Percentiles rank a stretch among this genome's conserved stretches.
Evolutionary conservation across 2,329 filamentous ascomycete species (phyloP).

Genomic region (Hyphodiscus sp.): DNA sequence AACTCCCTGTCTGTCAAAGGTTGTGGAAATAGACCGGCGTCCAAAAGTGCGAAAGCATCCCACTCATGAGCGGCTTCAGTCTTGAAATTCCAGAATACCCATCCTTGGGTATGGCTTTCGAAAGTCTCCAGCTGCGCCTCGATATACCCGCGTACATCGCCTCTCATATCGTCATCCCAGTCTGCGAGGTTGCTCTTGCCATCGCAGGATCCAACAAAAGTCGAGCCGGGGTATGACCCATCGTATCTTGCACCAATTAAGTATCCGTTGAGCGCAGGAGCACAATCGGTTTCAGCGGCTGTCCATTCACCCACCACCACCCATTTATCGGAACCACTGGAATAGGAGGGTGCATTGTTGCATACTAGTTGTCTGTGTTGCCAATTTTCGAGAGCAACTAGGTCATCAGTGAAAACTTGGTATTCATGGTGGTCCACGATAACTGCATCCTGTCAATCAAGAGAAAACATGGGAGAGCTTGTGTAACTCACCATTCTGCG

Average conservation of each 20-base stretch:
- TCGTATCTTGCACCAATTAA: slow-evolving; percentile 52
- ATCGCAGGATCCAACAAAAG: slow-evolving; percentile 47
- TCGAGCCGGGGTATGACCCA: slow-evolving; percentile 43
- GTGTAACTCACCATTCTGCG: slow-evolving; percentile 36
- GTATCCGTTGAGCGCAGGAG: slow-evolving; percentile 47
- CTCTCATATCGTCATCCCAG: slow-evolving; percentile 36
- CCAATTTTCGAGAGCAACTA: slow-evolving; percentile 42
- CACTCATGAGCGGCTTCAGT: slow-evolving; percentile 46
- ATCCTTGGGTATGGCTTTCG: slow-evolving; percentile 44
- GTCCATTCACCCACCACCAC: slow-evolving; percentile 65
- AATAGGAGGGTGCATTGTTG: slow-evolving; percentile 41
- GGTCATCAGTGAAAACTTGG: slow-evolving; percentile 50
- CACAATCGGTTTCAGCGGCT: slow-evolving; percentile 58
- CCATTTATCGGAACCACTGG: slow-evolving; percentile 53
- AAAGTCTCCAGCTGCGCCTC: slow-evolving; percentile 48
- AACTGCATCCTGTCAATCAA: slow-evolving; percentile 38
- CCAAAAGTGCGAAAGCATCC: slow-evolving; percentile 43
- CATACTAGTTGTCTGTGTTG: slow-evolving; percentile 52
- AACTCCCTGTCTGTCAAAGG: slow-evolving; percentile 28
- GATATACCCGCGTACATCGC: slow-evolving; percentile 44
- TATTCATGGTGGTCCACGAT: slow-evolving; percentile 64
- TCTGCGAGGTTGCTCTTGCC: slow-evolving; percentile 43
- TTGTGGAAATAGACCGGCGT: slow-evolving; percentile 45
- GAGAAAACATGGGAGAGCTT: slow-evolving; percentile 36
- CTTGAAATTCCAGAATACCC: slow-evolving; percentile 56